phyloP scores from a whole-genome alignment of 1,284 basidiomycete species.

The Irpex sp. region DNA sequence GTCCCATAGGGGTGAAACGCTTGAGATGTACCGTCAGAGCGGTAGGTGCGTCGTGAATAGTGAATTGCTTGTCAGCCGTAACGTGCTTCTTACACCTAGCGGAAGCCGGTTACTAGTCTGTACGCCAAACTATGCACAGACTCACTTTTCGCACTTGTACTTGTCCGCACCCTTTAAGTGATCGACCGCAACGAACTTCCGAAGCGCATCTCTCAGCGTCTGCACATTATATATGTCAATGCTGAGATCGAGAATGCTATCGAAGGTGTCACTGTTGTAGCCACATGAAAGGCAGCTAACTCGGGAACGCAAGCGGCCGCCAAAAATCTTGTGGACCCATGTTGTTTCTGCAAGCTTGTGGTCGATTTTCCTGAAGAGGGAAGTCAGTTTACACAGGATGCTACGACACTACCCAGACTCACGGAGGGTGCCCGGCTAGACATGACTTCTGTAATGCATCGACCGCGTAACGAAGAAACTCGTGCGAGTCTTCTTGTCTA shows the following conservation, averaged over 20 bases:
- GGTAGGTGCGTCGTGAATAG: constrained; percentile 82
- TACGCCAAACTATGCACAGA: constrained; percentile 25
- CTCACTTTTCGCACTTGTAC: constrained; percentile 95
- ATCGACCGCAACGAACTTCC: constrained; percentile 83
- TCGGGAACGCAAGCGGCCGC: constrained; percentile 87
- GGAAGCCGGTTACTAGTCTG: constrained; percentile 16
- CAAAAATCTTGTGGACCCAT: constrained; percentile 94
- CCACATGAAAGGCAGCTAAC: constrained; percentile 87
- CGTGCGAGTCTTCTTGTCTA: constrained; percentile 98
- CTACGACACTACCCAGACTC: constrained; percentile 25
- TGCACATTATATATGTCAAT: constrained; percentile 75
- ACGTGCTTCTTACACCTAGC: constrained; percentile 85
- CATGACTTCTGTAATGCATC: constrained; percentile 90
- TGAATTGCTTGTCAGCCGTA: constrained; percentile 85
- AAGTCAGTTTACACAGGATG: constrained; percentile 9
- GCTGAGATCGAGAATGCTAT: constrained; percentile 91
- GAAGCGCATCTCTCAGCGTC: constrained; percentile 73
- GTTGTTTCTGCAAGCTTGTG: constrained; percentile 83
- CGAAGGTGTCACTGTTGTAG: constrained; percentile 94
- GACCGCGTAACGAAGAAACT: constrained; percentile 93
- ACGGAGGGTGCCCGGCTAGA: constrained; percentile 72
- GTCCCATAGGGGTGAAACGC: constrained; percentile 87
- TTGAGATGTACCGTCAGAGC: constrained; percentile 98
- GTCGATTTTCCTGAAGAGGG: constrained; percentile 63
- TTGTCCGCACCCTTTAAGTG: constrained; percentile 88